phyloP scores from a whole-genome alignment of 73 alveolate genomes.

The Loxodes magnus region DNA sequence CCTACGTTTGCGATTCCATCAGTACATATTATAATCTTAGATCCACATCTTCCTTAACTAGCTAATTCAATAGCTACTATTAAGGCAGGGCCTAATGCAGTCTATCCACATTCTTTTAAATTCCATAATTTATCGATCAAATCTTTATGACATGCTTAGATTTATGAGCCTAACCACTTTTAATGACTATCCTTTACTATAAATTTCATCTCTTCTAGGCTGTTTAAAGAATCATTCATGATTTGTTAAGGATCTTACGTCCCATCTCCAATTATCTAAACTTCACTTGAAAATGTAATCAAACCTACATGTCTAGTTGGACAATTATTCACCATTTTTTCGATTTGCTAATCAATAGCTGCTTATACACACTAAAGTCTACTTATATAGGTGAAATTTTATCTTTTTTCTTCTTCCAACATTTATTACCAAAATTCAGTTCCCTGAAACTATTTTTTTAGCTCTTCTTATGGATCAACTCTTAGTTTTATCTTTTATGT shows the following conservation, averaged over 20 bases:
- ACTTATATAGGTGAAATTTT: no score
- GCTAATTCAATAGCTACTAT: slow-evolving; percentile 54
- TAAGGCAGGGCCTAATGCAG: slow-evolving; percentile 88
- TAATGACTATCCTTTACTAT: slow-evolving; percentile 24
- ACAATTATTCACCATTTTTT: no score
- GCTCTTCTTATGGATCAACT: no score
- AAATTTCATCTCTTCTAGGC: slow-evolving; percentile 31
- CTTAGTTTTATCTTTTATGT: no score
- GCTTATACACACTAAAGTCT: no score
- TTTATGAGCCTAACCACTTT: slow-evolving; percentile 27
- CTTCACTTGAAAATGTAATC: slow-evolving; percentile 68
- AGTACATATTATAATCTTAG: slow-evolving; percentile 72
- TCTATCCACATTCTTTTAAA: slow-evolving; percentile 65
- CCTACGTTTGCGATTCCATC: slow-evolving; percentile 92
- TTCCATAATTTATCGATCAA: slow-evolving; percentile 23
- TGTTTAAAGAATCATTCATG: slow-evolving; percentile 50
- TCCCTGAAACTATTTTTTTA: no score
- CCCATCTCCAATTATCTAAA: slow-evolving; percentile 77
- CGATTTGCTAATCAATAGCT: no score
- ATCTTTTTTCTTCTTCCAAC: no score
- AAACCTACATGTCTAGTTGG: no score
- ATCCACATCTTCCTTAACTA: slow-evolving; percentile 58
- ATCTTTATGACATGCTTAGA: slow-evolving; percentile 30
- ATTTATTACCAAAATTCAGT: no score
- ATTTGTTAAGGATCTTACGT: slow-evolving; percentile 36